Evolutionary conservation across 352 stramenopile species (phyloP), one percentile per base, ranked within the genome.

Genomic region (Phytopythium delawarense): DNA sequence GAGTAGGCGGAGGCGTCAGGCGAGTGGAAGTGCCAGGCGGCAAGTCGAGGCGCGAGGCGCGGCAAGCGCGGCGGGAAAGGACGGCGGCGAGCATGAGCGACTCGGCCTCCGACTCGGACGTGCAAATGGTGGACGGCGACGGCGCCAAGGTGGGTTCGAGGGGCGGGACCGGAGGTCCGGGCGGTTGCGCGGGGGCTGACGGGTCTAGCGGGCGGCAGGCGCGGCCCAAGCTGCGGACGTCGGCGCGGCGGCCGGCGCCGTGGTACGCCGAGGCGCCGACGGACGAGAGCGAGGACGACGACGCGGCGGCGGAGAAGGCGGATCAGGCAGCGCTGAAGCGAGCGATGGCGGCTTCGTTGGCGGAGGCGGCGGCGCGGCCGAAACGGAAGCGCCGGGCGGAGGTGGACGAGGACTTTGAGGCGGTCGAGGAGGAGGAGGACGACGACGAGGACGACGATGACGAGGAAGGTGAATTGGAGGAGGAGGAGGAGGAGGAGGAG

Each of bases 241-340:
- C 59, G 23, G 34, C 52, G 52, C 32, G 8, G 20, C 52, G 21
- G 0, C 30, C 42, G 52, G 4, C 30, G 52, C 20, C 32, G 1
- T 57, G 52, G 52, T 45, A 45, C 20, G 35, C 42, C 25, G 48
- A 21, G 30, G 59, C 18, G 15, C 59, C 28, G 71, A 63, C 51
- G 57, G 69, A 84, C 40, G 66, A 63, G 5, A 78, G 62, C 8
- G 72, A 76, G 1, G 68, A 76, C 25, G 76, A 83, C 25, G 64
- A 75, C 32, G 49, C 50, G 44, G 18, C 23, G 23, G 48, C 23
- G 48, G 23, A 32, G 28, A 4, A 25, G 45, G n/a, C 7, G 23
- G n/a, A 52, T 1, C 46, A 30, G 39, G 39, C 13, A 4, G 39
- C 13, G 39, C 2, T 45, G 35, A 2, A 40, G 35, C 35, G 8